Evolutionary conservation across 352 stramenopile species (phyloP).

Genomic region (Globisporangium echinulatum): DNA sequence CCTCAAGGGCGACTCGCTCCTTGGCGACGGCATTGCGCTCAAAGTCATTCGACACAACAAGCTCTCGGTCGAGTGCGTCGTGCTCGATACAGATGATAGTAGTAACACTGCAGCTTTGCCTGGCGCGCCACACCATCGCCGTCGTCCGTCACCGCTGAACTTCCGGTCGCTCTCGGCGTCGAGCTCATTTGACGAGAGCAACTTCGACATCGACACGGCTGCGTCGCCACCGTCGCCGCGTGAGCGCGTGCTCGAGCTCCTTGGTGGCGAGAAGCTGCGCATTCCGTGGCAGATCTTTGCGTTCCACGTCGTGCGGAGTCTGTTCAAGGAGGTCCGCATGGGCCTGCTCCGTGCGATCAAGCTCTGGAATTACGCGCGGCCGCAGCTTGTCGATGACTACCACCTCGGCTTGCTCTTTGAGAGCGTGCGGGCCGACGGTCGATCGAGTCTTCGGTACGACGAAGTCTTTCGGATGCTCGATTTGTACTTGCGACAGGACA

Average conservation of each 20-base stretch:
- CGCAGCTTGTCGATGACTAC: constrained; percentile 79
- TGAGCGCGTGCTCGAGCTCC: constrained; percentile 66
- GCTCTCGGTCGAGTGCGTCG: constrained; percentile 78
- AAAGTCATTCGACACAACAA: constrained; percentile 83
- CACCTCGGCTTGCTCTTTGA: constrained; percentile 75
- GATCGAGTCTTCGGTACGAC: constrained; percentile 72
- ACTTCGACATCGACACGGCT: constrained; percentile 19
- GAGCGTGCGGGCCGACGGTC: constrained; percentile 63
- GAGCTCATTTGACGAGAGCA: constrained; percentile 32
- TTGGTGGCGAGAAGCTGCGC: constrained; percentile 77
- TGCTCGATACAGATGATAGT: constrained; percentile 45
- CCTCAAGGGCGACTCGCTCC: constrained; percentile 69
- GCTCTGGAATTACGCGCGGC: constrained; percentile 75
- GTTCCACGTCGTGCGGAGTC: constrained; percentile 59
- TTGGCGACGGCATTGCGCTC: constrained; percentile 65
- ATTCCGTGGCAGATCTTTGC: constrained; percentile 73
- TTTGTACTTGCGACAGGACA: constrained; percentile 76
- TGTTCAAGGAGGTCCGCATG: constrained; percentile 71
- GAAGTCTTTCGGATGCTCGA: constrained; percentile 84
- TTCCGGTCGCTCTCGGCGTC: constrained; percentile 24
- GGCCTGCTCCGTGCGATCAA: constrained; percentile 72
- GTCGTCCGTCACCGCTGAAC: background rate
- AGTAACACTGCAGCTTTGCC: background rate
- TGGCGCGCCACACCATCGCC: too few species aligned
- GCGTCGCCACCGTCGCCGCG: constrained; percentile 9